phyloP scores from a whole-genome alignment of 2,329 filamentous ascomycete species.

The Xylariaceae sp. region DNA sequence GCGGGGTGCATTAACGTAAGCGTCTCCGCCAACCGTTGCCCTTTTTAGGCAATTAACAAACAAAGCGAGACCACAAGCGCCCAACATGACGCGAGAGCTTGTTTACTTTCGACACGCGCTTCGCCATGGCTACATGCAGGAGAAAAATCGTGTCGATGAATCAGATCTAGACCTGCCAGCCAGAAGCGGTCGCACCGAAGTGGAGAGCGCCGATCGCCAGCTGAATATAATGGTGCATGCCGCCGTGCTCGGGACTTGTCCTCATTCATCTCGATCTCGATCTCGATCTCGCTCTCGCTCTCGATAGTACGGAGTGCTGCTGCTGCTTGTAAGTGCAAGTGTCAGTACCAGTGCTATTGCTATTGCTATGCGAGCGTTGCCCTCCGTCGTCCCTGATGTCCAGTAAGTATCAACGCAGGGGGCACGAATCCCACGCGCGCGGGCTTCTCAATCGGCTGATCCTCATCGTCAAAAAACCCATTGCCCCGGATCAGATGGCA shows the following conservation, averaged over 20 bases:
- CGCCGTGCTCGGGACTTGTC: neutral
- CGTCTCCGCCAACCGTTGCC: constrained; percentile 30
- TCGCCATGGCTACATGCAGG: constrained; percentile 7
- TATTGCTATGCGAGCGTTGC: neutral
- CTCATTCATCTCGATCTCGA: no score
- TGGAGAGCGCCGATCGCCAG: neutral
- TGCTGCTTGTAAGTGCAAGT: no score
- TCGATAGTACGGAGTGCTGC: no score
- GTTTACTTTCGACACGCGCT: constrained; percentile 18
- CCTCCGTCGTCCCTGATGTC: neutral
- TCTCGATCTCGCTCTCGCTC: no score
- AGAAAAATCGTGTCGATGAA: neutral
- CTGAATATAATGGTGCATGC: neutral
- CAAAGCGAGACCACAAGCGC: constrained; percentile 27
- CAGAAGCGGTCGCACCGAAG: neutral
- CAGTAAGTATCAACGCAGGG: neutral
- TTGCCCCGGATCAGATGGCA: constrained; percentile 18
- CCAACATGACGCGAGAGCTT: constrained; percentile 1
- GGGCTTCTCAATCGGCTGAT: neutral
- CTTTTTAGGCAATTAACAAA: constrained; percentile 43
- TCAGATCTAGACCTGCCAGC: neutral
- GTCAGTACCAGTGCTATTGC: no score
- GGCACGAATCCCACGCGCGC: neutral
- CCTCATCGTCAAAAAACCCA: neutral
- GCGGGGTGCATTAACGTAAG: neutral